Percentiles rank a stretch among this genome's conserved stretches.
Evolutionary conservation across 768 basidiomycete species (phyloP).

Genomic region (Cyathus striatus): DNA sequence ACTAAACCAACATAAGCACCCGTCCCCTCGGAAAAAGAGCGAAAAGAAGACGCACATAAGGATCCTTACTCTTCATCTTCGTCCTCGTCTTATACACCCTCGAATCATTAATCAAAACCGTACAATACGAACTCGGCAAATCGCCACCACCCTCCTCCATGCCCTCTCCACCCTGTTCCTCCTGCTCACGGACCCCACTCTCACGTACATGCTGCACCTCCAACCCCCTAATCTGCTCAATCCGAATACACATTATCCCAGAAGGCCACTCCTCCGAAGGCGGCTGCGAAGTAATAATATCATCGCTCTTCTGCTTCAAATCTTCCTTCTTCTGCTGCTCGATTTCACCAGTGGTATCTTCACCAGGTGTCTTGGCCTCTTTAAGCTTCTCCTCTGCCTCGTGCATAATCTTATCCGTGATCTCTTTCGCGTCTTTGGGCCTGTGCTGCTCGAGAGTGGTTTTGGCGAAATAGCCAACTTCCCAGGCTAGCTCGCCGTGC

Average conservation of each 20-base stretch:
- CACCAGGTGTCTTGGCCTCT: constrained; percentile 19
- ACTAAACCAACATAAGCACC: constrained; percentile 22
- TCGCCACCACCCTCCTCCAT: constrained; percentile 52
- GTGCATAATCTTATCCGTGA: constrained; percentile 30
- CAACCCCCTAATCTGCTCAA: constrained; percentile 64
- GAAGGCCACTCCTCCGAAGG: constrained; percentile 61
- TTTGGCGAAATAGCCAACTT: constrained; percentile 49
- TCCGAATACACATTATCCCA: constrained; percentile 59
- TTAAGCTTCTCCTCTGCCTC: constrained; percentile 48
- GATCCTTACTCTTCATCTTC: constrained; percentile 39
- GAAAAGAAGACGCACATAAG: constrained; percentile 28
- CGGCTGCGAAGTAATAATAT: constrained; percentile 37
- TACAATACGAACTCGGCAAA: constrained; percentile 63
- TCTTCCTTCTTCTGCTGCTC: constrained; percentile 32
- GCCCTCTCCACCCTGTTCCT: constrained; percentile 47
- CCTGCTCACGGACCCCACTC: constrained; percentile 43
- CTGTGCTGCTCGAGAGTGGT: constrained; percentile 35
- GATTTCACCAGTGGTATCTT: constrained; percentile 19
- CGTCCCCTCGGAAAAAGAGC: background rate
- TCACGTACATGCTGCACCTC: constrained; percentile 51
- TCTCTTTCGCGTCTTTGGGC: constrained; percentile 16
- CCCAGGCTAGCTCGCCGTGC: constrained; percentile 39
- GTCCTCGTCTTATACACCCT: constrained; percentile 40
- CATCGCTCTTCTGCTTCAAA: constrained; percentile 28
- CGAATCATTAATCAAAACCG: constrained; percentile 36